phyloP scores from a whole-genome alignment of 2,329 filamentous ascomycete genomes.

The Ceratocystis papillata region DNA sequence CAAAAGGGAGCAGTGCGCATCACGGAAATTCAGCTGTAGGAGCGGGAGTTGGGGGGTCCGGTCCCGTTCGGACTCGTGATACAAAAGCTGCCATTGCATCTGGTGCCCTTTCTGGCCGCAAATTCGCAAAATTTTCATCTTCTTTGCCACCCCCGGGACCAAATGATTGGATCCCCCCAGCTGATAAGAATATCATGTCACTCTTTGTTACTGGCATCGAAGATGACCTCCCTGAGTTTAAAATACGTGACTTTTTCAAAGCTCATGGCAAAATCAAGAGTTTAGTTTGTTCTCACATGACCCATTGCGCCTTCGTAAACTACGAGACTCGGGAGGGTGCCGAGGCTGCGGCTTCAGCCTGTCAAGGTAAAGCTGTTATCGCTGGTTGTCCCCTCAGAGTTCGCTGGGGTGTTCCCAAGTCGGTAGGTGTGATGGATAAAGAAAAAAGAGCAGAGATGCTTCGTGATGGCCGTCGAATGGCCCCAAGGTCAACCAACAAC shows the following conservation, averaged over 20 bases:
- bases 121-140: conserved; percentile 37
- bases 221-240: conserved; percentile 88
- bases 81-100: conserved; percentile 42
- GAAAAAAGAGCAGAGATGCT: conserved; percentile 75
- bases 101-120: conserved; percentile 39
- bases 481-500: conserved; percentile 3
- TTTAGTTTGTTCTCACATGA: conserved; percentile 89
- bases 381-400: conserved; percentile 82
- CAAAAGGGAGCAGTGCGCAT: conserved; percentile 28
- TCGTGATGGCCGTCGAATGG: conserved; percentile 47
- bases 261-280: conserved; percentile 83
- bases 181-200: conserved; percentile 77
- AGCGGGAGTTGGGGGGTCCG: conserved; percentile 51
- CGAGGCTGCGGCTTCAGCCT: conserved; percentile 72
- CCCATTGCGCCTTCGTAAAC: conserved; percentile 94
- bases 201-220: conserved; percentile 92
- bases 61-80: conserved; percentile 69
- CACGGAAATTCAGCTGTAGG: conserved; percentile 42
- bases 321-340: conserved; percentile 75
- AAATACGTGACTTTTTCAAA: conserved; percentile 81
- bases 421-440: conserved; percentile 80
- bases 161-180: conserved; percentile 75
- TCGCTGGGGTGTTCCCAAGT: conserved; percentile 86
- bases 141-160: conserved; percentile 46
- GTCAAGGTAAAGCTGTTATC: conserved; percentile 80